These are phyloP conservation scores for Blastobotrys malaysiensis DNA, from an alignment of 1,139 yeast genomes.

Conservation along the genomic window DNA sequence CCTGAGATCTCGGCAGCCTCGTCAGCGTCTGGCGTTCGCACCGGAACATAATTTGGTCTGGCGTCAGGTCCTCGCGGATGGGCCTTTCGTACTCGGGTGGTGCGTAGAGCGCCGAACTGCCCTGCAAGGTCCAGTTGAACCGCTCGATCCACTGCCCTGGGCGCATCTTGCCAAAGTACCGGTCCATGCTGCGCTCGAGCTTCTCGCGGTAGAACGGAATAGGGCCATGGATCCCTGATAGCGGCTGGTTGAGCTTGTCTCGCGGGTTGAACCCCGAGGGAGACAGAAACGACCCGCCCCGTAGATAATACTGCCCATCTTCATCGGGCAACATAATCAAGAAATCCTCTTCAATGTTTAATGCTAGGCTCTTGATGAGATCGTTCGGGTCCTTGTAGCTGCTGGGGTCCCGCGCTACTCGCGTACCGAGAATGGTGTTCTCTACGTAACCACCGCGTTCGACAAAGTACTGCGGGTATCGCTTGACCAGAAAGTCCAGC, in stretches of 20 bases:
- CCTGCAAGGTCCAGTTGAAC: constrained; percentile 58
- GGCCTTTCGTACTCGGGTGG: constrained; percentile 47
- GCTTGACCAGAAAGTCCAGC: constrained; percentile 43
- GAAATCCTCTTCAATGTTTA: constrained; percentile 63
- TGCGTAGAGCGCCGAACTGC: constrained; percentile 47
- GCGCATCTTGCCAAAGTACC: constrained; percentile 47
- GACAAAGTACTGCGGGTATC: constrained; percentile 58
- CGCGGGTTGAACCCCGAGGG: constrained; percentile 73
- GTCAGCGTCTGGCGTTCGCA: constrained; percentile 60
- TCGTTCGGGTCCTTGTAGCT: constrained; percentile 19
- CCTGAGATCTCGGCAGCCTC: constrained; percentile 50
- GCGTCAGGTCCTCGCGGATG: constrained; percentile 40
- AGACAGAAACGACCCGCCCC: constrained; percentile 62
- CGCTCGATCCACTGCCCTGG: constrained; percentile 54
- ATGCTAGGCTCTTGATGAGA: constrained; percentile 41
- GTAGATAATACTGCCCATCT: constrained; percentile 53
- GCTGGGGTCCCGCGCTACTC: constrained; percentile 20
- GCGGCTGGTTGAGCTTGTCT: constrained; percentile 41
- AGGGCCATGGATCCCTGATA: constrained; percentile 49
- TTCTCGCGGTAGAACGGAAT: constrained; percentile 56
- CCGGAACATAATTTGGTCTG: constrained; percentile 51
- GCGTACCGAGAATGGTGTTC: constrained; percentile 20
- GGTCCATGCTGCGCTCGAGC: constrained; percentile 56
- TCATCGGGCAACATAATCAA: constrained; percentile 52
- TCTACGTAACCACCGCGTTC: constrained; percentile 16